Percentiles rank a stretch among this genome's conserved stretches.
Conservation (phyloP, 257 asterid species). For the Ehretia macrophylla region DNA sequence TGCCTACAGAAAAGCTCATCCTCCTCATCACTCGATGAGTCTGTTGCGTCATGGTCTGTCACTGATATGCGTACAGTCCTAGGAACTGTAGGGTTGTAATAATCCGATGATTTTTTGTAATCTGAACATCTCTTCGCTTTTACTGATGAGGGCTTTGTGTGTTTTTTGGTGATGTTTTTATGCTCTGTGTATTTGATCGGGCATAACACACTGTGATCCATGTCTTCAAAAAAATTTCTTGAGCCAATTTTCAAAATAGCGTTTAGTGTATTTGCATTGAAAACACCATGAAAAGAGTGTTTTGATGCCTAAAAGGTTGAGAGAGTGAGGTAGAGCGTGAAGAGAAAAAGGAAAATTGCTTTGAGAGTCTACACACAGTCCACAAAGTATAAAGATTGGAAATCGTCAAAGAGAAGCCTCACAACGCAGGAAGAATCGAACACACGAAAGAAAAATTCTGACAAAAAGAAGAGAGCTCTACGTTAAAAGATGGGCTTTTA, state of each 20-base stretch:
- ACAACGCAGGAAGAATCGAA: slow-evolving; percentile 28
- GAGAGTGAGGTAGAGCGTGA: too few species aligned
- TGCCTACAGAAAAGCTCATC: slow-evolving; percentile 37
- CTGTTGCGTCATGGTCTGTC: slow-evolving; percentile 78
- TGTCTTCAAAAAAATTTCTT: slow-evolving; percentile 7
- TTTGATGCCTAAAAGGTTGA: too few species aligned
- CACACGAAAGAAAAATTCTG: slow-evolving; percentile 31
- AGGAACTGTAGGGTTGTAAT: slow-evolving; percentile 11
- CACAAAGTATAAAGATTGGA: slow-evolving; percentile 14
- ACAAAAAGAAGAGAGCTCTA: slow-evolving; percentile 23
- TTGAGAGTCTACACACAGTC: slow-evolving; percentile 6
- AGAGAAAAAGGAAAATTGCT: slow-evolving; percentile 22
- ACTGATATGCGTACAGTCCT: slow-evolving; percentile 49
- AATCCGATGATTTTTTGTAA: slow-evolving; percentile 4
- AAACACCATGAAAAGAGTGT: slow-evolving; percentile 2
- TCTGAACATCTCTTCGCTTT: slow-evolving; percentile 23
- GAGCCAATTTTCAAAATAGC: slow-evolving; percentile 6
- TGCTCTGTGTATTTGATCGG: slow-evolving; percentile 75
- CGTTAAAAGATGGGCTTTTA: slow-evolving; percentile 40
- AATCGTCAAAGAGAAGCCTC: slow-evolving; percentile 31
- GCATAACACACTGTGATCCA: slow-evolving; percentile 46
- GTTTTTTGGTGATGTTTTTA: slow-evolving; percentile 32
- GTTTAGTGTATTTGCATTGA: too few species aligned
- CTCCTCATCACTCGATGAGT: slow-evolving; percentile 73
- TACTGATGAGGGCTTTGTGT: slow-evolving; percentile 25